These are phyloP conservation scores for Bipolaris oryzae DNA, from an alignment of 2,329 filamentous ascomycete genomes.

Conservation along the genomic window DNA sequence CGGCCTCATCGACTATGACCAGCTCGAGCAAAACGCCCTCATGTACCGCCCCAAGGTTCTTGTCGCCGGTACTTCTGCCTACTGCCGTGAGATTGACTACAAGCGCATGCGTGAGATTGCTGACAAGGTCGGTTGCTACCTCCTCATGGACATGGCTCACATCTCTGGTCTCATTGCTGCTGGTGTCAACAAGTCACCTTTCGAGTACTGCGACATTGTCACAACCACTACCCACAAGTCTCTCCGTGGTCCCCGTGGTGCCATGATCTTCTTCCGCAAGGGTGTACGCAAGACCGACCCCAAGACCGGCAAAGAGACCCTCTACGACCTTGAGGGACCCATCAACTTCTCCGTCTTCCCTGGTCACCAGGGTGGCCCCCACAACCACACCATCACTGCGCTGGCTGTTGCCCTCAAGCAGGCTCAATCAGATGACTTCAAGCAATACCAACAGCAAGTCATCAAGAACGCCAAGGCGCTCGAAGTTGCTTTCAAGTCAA, in stretches of 20 bases:
- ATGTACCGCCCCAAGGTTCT: constrained; percentile 96
- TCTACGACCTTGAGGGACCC: constrained; percentile 90
- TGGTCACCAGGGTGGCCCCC: constrained; percentile 95
- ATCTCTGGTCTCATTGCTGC: constrained; percentile 94
- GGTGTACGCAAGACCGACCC: constrained; percentile 82
- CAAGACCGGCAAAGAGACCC: constrained; percentile 82
- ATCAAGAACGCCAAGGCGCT: constrained; percentile 92
- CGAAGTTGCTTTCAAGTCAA: constrained; percentile 67
- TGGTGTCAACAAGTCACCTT: constrained; percentile 88
- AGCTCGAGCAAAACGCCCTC: constrained; percentile 82
- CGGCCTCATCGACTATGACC: constrained; percentile 93
- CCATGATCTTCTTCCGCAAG: constrained; percentile 98
- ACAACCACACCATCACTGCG: constrained; percentile 99
- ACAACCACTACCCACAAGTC: constrained; percentile 99
- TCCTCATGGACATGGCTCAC: constrained; percentile 95
- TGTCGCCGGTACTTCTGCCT: constrained; percentile 92
- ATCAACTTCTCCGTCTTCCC: constrained; percentile 99
- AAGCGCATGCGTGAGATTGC: constrained; percentile 87
- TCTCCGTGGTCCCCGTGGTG: constrained; percentile 89
- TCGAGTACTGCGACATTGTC: constrained; percentile 88
- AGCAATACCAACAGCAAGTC: constrained; percentile 90
- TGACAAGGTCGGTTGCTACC: constrained; percentile 89
- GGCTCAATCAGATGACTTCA: constrained; percentile 88
- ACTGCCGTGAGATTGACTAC: constrained; percentile 96
- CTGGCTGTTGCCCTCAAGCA: constrained; percentile 94